Conservation (phyloP, 1,284 basidiomycete genomes). For the Uromyces viciae-fabae region DNA sequence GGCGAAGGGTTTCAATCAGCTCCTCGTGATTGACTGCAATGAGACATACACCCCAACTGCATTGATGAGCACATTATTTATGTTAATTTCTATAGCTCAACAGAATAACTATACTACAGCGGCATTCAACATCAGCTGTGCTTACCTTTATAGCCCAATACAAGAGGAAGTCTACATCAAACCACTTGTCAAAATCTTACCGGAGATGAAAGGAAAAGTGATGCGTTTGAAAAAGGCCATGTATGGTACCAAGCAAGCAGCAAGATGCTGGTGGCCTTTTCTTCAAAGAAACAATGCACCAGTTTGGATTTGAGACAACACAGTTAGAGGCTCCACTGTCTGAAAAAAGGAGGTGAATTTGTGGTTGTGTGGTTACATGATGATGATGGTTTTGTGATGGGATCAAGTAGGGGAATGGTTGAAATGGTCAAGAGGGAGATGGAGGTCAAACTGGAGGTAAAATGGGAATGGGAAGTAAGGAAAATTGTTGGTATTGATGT, state of each 20-base stretch:
- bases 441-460: neutral
- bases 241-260: slow-evolving; percentile 10
- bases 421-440: neutral
- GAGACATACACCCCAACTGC: neutral
- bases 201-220: neutral
- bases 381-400: slow-evolving; percentile 15
- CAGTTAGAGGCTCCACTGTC: neutral
- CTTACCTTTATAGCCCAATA: neutral
- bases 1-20: neutral
- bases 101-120: neutral
- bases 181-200: neutral
- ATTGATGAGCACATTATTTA: neutral
- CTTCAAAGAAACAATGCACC: neutral
- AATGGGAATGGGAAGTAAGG: neutral
- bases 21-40: neutral
- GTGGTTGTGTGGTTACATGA: slow-evolving; percentile 17
- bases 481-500: neutral
- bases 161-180: too few species aligned
- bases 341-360: neutral
- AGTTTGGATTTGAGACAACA: neutral
- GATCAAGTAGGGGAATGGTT: neutral
- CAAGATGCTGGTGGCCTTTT: slow-evolving; percentile 17
- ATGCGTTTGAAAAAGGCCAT: too few species aligned
- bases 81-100: neutral
- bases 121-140: neutral